Conservation (phyloP, 108 stramenopile species). For the Cyclotella atomus region DNA sequence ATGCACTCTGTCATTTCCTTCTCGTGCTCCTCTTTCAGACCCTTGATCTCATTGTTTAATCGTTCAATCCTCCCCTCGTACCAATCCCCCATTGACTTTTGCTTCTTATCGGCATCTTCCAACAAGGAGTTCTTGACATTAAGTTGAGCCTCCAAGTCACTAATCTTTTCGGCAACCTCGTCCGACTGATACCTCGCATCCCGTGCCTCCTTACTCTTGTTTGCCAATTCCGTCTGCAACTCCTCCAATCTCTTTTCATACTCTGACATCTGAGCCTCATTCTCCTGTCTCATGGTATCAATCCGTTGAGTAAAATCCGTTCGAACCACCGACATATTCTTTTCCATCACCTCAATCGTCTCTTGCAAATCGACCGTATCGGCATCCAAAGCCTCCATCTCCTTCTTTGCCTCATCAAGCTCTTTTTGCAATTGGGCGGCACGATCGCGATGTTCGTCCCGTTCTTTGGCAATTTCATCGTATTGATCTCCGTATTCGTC, state of each 20-base stretch:
- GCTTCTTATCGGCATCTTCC: constrained; percentile 33
- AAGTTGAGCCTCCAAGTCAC: constrained; percentile 34
- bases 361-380: constrained; percentile 46
- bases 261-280: constrained; percentile 21
- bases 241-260: constrained; percentile 37
- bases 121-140: constrained; percentile 31
- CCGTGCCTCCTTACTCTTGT: constrained; percentile 23
- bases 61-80: constrained; percentile 48
- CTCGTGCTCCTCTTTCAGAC: constrained; percentile 36
- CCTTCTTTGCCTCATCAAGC: constrained; percentile 31
- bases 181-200: constrained; percentile 30
- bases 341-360: constrained; percentile 49
- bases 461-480: constrained; percentile 23
- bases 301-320: constrained; percentile 37
- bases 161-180: constrained; percentile 10
- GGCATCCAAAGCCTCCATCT: constrained; percentile 36
- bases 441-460: constrained; percentile 26
- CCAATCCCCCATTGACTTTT: constrained; percentile 30
- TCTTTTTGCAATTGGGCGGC: constrained; percentile 21
- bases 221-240: constrained; percentile 33
- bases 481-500: constrained; percentile 34
- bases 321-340: constrained; percentile 46
- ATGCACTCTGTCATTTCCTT: constrained; percentile 36
- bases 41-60: constrained; percentile 30
- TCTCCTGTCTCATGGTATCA: constrained; percentile 29